Conservation (phyloP, 352 stramenopile species). For the Elongisporangium undulatum region DNA sequence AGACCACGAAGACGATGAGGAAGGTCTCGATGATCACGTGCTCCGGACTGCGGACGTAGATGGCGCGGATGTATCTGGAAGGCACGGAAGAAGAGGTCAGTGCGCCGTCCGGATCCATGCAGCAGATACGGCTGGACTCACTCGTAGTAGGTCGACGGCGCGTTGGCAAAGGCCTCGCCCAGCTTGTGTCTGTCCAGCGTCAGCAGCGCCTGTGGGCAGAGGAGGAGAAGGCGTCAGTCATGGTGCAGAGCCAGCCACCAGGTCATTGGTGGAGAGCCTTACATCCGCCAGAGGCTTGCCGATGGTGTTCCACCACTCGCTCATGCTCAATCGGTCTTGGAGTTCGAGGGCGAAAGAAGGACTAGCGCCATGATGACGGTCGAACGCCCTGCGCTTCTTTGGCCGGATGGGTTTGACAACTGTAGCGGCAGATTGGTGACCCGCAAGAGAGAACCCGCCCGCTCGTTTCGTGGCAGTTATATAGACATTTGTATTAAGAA, state of each 20-base stretch:
- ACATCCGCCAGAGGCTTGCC: conserved; percentile 71
- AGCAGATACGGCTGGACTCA: conserved; percentile 14
- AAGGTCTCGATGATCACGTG: conserved; percentile 98
- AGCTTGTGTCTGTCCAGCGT: conserved; percentile 56
- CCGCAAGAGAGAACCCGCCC: neutral
- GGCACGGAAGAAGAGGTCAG: neutral
- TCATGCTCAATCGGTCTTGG: conserved; percentile 30
- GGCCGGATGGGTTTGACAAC: neutral
- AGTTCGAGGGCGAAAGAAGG: neutral
- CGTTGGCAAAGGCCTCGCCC: conserved; percentile 50
- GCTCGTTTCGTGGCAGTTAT: neutral
- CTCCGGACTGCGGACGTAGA: conserved; percentile 84
- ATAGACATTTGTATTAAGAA: neutral
- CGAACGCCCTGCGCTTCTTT: neutral
- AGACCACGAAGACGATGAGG: conserved; percentile 95
- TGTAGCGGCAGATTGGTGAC: neutral
- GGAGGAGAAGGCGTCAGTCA: conserved; percentile 8
- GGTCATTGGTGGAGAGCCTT: conserved; percentile 4
- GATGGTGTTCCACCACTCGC: conserved; percentile 76
- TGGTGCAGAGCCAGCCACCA: no score
- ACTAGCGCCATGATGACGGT: neutral
- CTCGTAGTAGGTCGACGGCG: conserved; percentile 71
- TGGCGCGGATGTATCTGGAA: conserved; percentile 64
- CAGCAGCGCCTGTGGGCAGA: conserved; percentile 41
- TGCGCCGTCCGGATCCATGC: neutral